Evolutionary conservation across 768 basidiomycete genomes (phyloP).

Genomic region (Serendipita sp.): DNA sequence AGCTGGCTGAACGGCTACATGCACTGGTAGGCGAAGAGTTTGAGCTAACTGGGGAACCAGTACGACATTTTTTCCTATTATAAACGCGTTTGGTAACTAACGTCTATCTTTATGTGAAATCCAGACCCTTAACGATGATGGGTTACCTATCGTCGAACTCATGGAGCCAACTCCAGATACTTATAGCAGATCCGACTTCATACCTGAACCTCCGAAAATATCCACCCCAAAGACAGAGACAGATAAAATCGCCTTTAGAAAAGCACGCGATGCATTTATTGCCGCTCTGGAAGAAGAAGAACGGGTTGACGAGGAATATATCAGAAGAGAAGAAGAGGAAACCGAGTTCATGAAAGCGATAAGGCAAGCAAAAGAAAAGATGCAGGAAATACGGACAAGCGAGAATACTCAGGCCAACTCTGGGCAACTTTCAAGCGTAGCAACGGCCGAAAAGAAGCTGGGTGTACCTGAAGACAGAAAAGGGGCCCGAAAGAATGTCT

Average conservation of each 20-base stretch:
- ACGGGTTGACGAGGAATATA: constrained; percentile 19
- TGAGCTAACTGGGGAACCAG: background rate
- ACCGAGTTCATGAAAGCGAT: constrained; percentile 4
- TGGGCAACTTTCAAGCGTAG: background rate
- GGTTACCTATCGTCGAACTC: constrained; percentile 64
- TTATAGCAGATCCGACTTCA: constrained; percentile 10
- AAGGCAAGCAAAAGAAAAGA: constrained; percentile 3
- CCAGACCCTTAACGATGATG: constrained; percentile 54
- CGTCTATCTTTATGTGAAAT: background rate
- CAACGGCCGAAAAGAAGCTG: background rate
- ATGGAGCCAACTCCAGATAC: constrained; percentile 33
- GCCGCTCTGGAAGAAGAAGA: constrained; percentile 43
- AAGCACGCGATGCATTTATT: constrained; percentile 9
- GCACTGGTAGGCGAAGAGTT: background rate
- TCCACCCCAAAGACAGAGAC: constrained; percentile 4
- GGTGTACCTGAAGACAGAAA: background rate
- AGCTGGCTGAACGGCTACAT: background rate
- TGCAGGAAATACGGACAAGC: background rate
- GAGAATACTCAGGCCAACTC: background rate
- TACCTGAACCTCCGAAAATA: constrained; percentile 2
- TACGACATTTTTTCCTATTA: background rate
- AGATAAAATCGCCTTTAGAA: constrained; percentile 1
- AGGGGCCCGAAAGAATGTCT: background rate
- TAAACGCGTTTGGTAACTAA: background rate
- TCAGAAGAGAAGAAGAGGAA: background rate